Conservation (phyloP, 257 asterid genomes). For the Solanum corneliomulleri region DNA sequence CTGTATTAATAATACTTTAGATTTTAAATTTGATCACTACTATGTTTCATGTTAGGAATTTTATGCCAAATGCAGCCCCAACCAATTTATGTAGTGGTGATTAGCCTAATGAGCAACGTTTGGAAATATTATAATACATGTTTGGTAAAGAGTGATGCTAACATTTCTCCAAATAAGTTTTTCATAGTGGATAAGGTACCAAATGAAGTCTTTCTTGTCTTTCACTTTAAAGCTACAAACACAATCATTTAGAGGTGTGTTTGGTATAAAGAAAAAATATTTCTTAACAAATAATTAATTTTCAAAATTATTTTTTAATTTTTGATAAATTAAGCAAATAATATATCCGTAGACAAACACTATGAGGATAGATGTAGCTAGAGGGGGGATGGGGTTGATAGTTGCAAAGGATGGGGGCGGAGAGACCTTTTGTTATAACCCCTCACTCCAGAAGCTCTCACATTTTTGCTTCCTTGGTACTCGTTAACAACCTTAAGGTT, state of each 20-base stretch:
- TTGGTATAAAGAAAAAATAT: not conserved
- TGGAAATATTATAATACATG: not conserved
- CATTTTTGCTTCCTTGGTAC: too few species aligned
- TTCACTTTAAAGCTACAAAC: not conserved
- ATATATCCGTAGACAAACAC: too few species aligned
- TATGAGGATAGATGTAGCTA: not conserved
- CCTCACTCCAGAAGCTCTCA: not conserved
- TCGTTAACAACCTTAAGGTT: not conserved
- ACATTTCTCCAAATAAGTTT: not conserved
- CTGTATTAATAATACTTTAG: not conserved
- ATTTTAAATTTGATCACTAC: not conserved
- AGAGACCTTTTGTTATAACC: not conserved
- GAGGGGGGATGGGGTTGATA: not conserved
- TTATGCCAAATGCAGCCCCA: not conserved
- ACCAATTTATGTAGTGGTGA: not conserved
- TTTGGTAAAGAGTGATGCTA: not conserved
- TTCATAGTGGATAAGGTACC: not conserved
- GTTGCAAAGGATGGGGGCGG: not conserved
- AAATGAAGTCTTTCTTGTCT: not conserved
- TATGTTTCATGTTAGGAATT: not conserved
- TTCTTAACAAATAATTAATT: not conserved
- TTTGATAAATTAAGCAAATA: too few species aligned
- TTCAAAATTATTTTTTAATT: rapidly evolving
- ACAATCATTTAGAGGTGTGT: not conserved
- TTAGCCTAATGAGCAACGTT: not conserved